phyloP scores from a whole-genome alignment of 139 green algal genomes.

The Chlorella vulgaris region DNA sequence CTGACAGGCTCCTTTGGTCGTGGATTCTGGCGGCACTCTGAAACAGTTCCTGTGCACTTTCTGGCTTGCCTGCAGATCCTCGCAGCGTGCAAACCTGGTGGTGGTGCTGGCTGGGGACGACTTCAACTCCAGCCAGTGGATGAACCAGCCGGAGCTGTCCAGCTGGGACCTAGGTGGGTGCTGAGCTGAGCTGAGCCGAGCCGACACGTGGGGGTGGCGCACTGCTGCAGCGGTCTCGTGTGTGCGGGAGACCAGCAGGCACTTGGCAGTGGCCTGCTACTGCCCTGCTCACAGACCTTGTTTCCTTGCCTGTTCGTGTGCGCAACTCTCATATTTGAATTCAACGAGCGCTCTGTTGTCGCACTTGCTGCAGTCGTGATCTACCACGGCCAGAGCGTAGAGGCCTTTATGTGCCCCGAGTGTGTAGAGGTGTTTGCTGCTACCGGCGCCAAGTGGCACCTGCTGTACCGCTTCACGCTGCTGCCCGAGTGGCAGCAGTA shows the following conservation, averaged over 20 bases:
- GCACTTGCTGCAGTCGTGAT: conserved; percentile 26
- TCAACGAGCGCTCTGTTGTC: too few species aligned
- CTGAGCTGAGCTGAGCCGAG: too few species aligned
- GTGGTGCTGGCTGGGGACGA: conserved; percentile 16
- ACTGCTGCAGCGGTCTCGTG: too few species aligned
- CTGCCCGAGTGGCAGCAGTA: conserved; percentile 25
- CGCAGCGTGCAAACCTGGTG: conserved; percentile 7
- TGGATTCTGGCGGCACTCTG: too few species aligned
- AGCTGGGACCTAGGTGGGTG: conserved; percentile 16
- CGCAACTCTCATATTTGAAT: too few species aligned
- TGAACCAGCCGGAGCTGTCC: not conserved
- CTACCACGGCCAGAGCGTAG: conserved; percentile 17
- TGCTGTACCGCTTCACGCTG: conserved; percentile 28
- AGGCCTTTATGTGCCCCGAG: conserved; percentile 12
- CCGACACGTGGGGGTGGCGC: too few species aligned
- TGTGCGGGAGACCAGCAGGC: too few species aligned
- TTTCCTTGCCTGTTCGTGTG: too few species aligned
- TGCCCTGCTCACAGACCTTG: too few species aligned
- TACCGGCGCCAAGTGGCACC: conserved; percentile 35
- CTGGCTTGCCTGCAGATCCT: not conserved
- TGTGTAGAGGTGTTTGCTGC: conserved; percentile 13
- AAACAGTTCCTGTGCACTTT: too few species aligned
- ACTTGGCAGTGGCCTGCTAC: too few species aligned
- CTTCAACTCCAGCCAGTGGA: conserved; percentile 8
- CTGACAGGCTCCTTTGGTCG: too few species aligned